Base-by-base conservation (phyloP, 495 filamentous ascomycete genomes). In the Aspergillus steynii region DNA sequence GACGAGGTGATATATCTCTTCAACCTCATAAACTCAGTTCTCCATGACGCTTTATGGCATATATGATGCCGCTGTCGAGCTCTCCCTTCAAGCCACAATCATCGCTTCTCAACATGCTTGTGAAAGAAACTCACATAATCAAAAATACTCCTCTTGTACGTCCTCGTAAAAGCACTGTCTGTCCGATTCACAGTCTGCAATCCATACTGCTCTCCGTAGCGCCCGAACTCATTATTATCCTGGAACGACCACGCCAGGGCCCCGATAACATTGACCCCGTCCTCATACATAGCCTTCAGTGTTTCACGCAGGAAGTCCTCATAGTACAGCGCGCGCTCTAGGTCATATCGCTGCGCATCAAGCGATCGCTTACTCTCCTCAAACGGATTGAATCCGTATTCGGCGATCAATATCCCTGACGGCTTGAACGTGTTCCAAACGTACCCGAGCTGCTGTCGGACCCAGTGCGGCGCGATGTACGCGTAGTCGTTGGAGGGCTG, bases 211-310 rank as follows among this genome's bases (percentile, higher is more conserved):
- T 65, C 51, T 0, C 55, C 58, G 59, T 74, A 78, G 55, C 71
- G 68, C 12, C 79, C 78, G 66, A 81, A 82, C 51, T 81, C 78
- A 72, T 75, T 77, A 54, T 82, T 80, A 62, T 80, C 77, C 9
- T 69, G 64, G 29, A 76, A 75, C 31, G 74, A 77, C 78, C 78
- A 82, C 10, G 75, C 77, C 31, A 82, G 60, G 1, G 77, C 76
- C 0, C 78, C 79, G 28, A 80, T 72, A 0, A 81, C 73, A 62
- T 80, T 61, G 0, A 80, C 74, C 1, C 77, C 77, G 58, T 82
- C 79, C 55, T 80, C 69, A 45, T 72, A 68, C 42, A 81, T 80
- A 0, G 71, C 65, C 32, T 77, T 81, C 42, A 82, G 66, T 12
- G 75, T 71, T 48, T 80, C 80, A 2, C 68, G 71, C 65, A 82